Evolutionary conservation across 2,329 filamentous ascomycete species (phyloP), one percentile per base, ranked within the genome.

Genomic region (Drechmeria coniospora): DNA sequence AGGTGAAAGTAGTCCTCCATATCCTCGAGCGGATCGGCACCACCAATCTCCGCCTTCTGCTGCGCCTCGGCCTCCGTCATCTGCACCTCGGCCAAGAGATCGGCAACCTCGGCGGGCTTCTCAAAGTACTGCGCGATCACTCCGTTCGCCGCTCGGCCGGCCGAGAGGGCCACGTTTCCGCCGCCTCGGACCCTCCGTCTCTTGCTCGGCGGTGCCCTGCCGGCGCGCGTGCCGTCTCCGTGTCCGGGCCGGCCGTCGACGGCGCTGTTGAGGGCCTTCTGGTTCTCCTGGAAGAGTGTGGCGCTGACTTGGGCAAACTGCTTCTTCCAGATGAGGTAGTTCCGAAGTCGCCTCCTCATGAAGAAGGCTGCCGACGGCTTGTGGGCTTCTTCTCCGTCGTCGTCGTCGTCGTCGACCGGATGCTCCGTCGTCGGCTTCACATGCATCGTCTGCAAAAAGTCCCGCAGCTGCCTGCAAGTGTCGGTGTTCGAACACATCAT

Each of bases 401-500:
- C 54, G 5, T 54, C 50, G 5, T 59, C 39, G 2, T 28, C 32
- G 8, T 26, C 19, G 6, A 20, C 27, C 11, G 30, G 27, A 21
- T 56, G 53, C 28, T 66, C 59, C 24, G 44, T 47, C 42, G 50
- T 65, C 29, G 73, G 64, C 29, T 68, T 72, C 16, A 86, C 66
- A 45, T 92, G 73, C 83, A 93, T 94, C 6, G 74, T 84, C 48
- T 92, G 79, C 13, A 98, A 58, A 47, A 87, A 95, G 47, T 95
- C 87, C 37, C 83, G 74, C 23, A 98, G 61, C 43, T 98, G 90
- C 10, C 79, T 70, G 45, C 82, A 92, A 7, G 83, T 92, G 31
- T 75, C 73, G 31, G 80, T 74, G 43, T 92, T 87, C 15, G 78
- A 77, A 46, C 87, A 95, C 90, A 98, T 95, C 48, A 98, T 82